Evolutionary conservation across 208 protist genomes (phyloP).

Genomic region (Leptomonas pyrrhocoris): DNA sequence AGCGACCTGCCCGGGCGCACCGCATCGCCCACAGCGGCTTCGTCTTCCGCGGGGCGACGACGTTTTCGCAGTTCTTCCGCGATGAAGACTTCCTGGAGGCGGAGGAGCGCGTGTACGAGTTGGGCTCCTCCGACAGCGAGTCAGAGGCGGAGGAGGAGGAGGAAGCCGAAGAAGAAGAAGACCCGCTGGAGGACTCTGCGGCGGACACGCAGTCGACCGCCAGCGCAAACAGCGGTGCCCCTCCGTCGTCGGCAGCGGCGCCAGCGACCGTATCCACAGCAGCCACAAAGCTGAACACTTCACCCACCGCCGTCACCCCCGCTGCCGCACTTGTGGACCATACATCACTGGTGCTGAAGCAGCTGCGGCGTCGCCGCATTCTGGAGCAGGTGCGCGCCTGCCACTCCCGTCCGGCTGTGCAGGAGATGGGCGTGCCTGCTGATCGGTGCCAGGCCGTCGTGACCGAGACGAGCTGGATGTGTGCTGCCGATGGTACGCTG

Average conservation of each 20-base stretch:
- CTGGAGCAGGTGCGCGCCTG: constrained; percentile 43
- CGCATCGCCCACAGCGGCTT: constrained; percentile 44
- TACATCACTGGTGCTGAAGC: constrained; percentile 29
- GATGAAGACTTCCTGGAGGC: constrained; percentile 39
- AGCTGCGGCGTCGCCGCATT: constrained; percentile 66
- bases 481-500: constrained; percentile 50
- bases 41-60: constrained; percentile 61
- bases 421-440: constrained; percentile 47
- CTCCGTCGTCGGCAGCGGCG: not conserved
- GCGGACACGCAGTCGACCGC: not conserved
- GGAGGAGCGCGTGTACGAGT: constrained; percentile 61
- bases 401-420: constrained; percentile 21
- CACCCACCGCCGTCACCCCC: not conserved
- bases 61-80: constrained; percentile 68
- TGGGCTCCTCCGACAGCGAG: constrained; percentile 58
- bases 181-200: constrained; percentile 19
- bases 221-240: constrained; percentile 3
- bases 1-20: constrained; percentile 25
- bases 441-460: constrained; percentile 38
- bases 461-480: constrained; percentile 75
- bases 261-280: not conserved
- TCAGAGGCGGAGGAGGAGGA: constrained; percentile 49
- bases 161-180: constrained; percentile 48
- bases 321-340: constrained; percentile 49
- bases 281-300: not conserved